phyloP scores from a whole-genome alignment of 1,139 yeast genomes.

The Fermentozyma sake region DNA sequence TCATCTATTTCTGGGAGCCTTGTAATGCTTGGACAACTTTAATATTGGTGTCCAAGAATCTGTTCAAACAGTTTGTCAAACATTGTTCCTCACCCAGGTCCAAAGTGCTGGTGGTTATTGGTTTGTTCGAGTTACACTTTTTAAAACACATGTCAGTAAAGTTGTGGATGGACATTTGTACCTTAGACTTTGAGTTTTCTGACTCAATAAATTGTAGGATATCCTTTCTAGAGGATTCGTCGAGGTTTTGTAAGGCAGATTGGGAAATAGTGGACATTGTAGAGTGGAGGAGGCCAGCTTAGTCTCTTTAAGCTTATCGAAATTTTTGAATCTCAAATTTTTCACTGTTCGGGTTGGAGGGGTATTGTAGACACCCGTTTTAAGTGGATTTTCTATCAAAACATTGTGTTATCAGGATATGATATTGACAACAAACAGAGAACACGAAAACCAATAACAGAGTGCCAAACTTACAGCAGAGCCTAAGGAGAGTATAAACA shows the following conservation, averaged over 20 bases:
- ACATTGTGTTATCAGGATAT: no score
- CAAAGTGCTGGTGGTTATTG: constrained; percentile 50
- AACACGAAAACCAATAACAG: no score
- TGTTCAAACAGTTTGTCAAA: constrained; percentile 73
- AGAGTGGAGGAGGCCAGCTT: no score
- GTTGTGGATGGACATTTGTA: constrained; percentile 78
- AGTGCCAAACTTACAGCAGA: no score
- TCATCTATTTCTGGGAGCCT: constrained; percentile 14
- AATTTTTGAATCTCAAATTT: no score
- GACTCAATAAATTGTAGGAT: constrained; percentile 72
- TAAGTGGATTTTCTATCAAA: no score
- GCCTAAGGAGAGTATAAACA: no score
- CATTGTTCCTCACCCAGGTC: constrained; percentile 64
- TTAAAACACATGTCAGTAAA: constrained; percentile 90
- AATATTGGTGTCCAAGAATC: constrained; percentile 84
- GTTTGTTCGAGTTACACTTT: constrained; percentile 60
- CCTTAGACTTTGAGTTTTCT: constrained; percentile 84
- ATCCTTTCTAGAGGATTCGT: constrained; percentile 69
- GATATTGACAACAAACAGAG: no score
- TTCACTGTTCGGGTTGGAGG: no score
- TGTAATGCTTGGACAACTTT: constrained; percentile 65
- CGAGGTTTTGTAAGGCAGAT: constrained; percentile 58
- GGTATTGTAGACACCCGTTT: no score
- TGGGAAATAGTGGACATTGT: constrained; percentile 59
- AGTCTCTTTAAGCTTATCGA: no score